These are phyloP conservation scores for Aspergillus phoenicis DNA, from an alignment of 2,329 filamentous ascomycete genomes.

Conservation along the genomic window DNA sequence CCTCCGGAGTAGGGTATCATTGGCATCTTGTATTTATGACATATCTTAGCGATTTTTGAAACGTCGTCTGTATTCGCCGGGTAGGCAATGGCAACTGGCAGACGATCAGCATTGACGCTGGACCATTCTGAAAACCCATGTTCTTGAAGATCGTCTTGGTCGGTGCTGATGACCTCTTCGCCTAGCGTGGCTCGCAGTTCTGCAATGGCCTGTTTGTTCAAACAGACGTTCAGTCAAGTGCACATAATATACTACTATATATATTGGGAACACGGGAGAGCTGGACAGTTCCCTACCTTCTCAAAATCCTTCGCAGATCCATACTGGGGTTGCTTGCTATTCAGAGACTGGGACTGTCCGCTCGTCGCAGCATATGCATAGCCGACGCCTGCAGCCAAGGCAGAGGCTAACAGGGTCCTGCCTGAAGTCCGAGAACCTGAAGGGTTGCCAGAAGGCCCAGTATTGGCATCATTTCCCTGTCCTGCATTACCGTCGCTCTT, in stretches of 20 bases:
- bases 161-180: conserved; percentile 63
- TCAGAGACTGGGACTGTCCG: conserved; percentile 22
- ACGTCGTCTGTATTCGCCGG: conserved; percentile 68
- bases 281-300: conserved; percentile 32
- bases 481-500: conserved; percentile 8
- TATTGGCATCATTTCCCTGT: conserved; percentile 17
- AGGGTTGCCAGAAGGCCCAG: conserved; percentile 18
- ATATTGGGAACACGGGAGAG: neutral
- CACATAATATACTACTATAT: neutral
- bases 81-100: conserved; percentile 67
- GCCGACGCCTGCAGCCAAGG: conserved; percentile 54
- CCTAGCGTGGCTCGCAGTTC: conserved; percentile 58
- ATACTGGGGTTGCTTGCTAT: conserved; percentile 36
- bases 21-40: conserved; percentile 76
- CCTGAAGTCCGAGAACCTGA: conserved; percentile 49
- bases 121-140: conserved; percentile 75
- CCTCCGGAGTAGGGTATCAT: conserved; percentile 87
- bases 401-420: conserved; percentile 52
- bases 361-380: conserved; percentile 54
- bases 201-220: conserved; percentile 53
- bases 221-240: neutral
- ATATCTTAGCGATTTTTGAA: conserved; percentile 67
- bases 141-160: conserved; percentile 63
- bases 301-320: conserved; percentile 43
- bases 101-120: conserved; percentile 63